phyloP scores from a whole-genome alignment of 345 rosid genomes.

The Aethionema arabicum region DNA sequence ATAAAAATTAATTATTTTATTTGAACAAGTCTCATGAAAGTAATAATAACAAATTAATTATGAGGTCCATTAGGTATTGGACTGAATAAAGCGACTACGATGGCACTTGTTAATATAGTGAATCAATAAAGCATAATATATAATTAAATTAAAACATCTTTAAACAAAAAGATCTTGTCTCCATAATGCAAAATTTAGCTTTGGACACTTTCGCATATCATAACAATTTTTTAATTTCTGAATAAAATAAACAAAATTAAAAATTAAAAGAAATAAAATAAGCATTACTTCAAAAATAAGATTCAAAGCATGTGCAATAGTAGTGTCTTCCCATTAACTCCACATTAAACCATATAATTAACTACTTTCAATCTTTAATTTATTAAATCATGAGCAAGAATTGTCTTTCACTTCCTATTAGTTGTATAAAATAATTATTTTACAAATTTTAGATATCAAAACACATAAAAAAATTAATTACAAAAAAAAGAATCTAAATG shows the following conservation, averaged over 20 bases:
- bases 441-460: no score
- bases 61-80: slow-evolving; percentile 27
- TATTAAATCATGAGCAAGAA: no score
- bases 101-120: slow-evolving; percentile 30
- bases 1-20: not conserved
- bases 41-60: slow-evolving; percentile 18
- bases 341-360: no score
- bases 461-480: not conserved
- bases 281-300: slow-evolving; percentile 19
- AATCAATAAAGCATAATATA: slow-evolving; percentile 30
- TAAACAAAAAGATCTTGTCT: slow-evolving; percentile 36
- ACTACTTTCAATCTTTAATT: not conserved
- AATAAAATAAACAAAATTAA: not conserved
- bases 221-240: slow-evolving; percentile 1
- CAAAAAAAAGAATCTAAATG: not conserved
- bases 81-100: slow-evolving; percentile 26
- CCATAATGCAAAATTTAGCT: slow-evolving; percentile 41
- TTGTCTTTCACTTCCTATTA: no score
- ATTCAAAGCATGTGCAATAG: slow-evolving; percentile 32
- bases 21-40: not conserved
- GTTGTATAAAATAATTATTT: no score
- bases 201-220: slow-evolving; percentile 31
- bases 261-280: slow-evolving; percentile 2
- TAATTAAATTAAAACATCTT: slow-evolving; percentile 35
- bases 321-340: slow-evolving; percentile 39